These are phyloP conservation scores for Corylus avellana DNA, from an alignment of 306 rosid species.

Conservation along the genomic window DNA sequence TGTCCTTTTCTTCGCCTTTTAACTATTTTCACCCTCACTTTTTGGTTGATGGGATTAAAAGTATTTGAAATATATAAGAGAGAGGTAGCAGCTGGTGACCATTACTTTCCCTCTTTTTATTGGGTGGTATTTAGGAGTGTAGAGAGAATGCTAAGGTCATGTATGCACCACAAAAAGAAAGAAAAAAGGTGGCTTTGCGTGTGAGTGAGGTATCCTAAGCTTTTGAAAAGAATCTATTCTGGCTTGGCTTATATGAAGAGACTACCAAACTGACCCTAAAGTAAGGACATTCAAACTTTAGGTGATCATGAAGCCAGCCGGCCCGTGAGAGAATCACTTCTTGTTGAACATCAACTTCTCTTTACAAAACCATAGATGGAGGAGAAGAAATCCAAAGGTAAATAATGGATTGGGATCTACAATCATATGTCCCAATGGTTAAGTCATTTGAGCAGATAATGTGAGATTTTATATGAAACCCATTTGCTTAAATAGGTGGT, in stretches of 20 bases:
- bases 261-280: neutral
- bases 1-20: no score
- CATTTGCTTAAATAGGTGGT: no score
- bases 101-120: constrained; percentile 14
- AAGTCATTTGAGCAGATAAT: no score
- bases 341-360: neutral
- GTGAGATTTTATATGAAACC: no score
- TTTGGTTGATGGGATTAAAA: neutral
- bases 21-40: no score
- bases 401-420: no score
- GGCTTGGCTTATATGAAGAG: neutral
- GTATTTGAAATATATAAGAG: neutral
- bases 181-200: constrained; percentile 2
- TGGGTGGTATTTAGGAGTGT: constrained; percentile 24
- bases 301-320: neutral
- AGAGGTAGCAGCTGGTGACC: neutral
- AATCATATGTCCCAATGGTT: no score
- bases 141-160: constrained; percentile 14
- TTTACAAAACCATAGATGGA: no score
- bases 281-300: neutral
- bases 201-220: constrained; percentile 44
- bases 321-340: neutral
- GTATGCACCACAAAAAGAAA: constrained; percentile 29
- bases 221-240: constrained; percentile 16
- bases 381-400: no score